These are phyloP conservation scores for Fusarium stilboides DNA, from an alignment of 2,329 filamentous ascomycete species.

Conservation along the genomic window DNA sequence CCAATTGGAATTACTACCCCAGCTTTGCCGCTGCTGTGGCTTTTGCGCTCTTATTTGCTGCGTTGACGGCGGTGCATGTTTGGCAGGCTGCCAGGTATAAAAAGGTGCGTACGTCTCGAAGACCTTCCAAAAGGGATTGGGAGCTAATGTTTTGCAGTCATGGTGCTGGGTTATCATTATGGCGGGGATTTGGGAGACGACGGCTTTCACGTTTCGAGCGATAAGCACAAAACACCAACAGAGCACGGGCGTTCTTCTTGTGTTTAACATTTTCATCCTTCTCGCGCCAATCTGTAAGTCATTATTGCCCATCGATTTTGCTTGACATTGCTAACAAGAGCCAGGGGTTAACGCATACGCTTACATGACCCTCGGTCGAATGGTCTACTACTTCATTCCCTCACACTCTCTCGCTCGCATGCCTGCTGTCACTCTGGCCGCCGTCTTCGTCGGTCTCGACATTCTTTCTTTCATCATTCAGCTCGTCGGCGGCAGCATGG, in stretches of 20 bases:
- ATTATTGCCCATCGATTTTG: fast-evolving
- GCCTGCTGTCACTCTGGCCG: slow-evolving; percentile 55
- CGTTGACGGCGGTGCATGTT: slow-evolving; percentile 32
- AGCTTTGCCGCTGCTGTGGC: slow-evolving; percentile 51
- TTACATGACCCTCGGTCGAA: slow-evolving; percentile 63
- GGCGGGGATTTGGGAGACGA: slow-evolving; percentile 51
- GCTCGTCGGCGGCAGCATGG: slow-evolving; percentile 54
- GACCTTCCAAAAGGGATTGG: background rate
- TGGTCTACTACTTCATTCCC: slow-evolving; percentile 61
- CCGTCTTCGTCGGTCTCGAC: slow-evolving; percentile 60
- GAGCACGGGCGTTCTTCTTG: slow-evolving; percentile 31
- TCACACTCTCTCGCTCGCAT: slow-evolving; percentile 56
- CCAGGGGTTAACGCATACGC: slow-evolving; percentile 63
- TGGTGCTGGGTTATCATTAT: slow-evolving; percentile 58
- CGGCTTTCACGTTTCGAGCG: slow-evolving; percentile 43
- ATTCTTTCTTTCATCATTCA: slow-evolving; percentile 56
- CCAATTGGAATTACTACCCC: slow-evolving; percentile 55
- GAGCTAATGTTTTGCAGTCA: slow-evolving; percentile 20
- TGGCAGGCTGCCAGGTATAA: slow-evolving; percentile 43
- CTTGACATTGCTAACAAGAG: background rate
- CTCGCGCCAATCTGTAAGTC: slow-evolving; percentile 44
- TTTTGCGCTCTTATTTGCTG: slow-evolving; percentile 50
- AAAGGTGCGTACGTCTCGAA: slow-evolving; percentile 42
- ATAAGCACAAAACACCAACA: slow-evolving; percentile 44
- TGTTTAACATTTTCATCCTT: slow-evolving; percentile 47